phyloP scores from a whole-genome alignment of 73 alveolate species.

The Paramecium octaurelia region DNA sequence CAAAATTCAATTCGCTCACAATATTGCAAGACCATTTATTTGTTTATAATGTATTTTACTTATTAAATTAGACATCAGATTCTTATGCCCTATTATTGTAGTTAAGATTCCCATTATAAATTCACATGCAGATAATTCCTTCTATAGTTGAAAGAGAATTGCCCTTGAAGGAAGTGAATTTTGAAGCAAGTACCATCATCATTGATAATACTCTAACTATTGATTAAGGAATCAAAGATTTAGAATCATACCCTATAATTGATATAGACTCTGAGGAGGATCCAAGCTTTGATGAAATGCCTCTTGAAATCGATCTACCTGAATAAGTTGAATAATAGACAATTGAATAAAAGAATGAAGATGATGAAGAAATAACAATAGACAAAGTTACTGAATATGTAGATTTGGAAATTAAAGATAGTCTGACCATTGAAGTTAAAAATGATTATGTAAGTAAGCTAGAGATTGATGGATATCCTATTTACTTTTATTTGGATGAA shows the following conservation, averaged over 20 bases:
- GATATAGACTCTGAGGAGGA: conserved; percentile 38
- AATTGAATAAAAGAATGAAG: neutral
- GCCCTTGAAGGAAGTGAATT: neutral
- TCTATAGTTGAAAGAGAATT: neutral
- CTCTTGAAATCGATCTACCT: conserved; percentile 31
- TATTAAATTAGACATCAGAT: neutral
- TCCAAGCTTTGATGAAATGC: conserved; percentile 42
- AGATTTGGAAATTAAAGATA: conserved; percentile 19
- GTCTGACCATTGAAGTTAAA: neutral
- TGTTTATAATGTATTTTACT: conserved; percentile 4
- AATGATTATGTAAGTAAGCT: conserved; percentile 13
- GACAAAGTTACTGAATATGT: neutral
- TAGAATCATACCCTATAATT: neutral
- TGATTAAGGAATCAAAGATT: neutral
- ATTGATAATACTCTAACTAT: conserved; percentile 37
- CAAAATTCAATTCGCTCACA: neutral
- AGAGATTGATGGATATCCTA: conserved; percentile 12
- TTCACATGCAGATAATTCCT: neutral
- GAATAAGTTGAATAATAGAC: neutral
- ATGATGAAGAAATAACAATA: conserved; percentile 22
- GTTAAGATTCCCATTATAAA: conserved; percentile 10
- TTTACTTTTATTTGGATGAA: conserved; percentile 6
- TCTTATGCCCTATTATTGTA: neutral
- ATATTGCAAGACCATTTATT: neutral
- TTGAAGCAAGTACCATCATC: conserved; percentile 26